Evolutionary conservation across 352 stramenopile species (phyloP).

Genomic region (Globisporangium canariense): DNA sequence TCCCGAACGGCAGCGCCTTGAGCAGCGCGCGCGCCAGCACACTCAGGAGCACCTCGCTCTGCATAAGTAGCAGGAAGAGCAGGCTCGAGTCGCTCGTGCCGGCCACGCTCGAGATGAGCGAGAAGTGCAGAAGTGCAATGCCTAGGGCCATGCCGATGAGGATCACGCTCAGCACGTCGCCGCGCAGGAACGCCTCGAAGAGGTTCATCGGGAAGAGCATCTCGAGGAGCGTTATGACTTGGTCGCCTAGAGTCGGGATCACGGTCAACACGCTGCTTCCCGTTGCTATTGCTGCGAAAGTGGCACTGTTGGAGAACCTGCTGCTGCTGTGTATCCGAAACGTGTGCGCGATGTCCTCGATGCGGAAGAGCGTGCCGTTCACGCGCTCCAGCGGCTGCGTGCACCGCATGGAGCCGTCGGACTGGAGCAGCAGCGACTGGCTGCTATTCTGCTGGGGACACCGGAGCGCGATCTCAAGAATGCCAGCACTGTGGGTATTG

Average conservation of each 20-base stretch:
- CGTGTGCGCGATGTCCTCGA: slow-evolving; percentile 37
- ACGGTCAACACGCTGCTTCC: background rate
- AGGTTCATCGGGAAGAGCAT: slow-evolving; percentile 32
- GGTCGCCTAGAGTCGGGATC: slow-evolving; percentile 27
- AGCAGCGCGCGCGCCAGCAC: slow-evolving; percentile 36
- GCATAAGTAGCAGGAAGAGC: slow-evolving; percentile 44
- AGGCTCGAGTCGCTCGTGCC: slow-evolving; percentile 28
- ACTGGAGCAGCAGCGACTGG: slow-evolving; percentile 30
- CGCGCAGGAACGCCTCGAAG: slow-evolving; percentile 22
- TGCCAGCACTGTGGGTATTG: slow-evolving; percentile 1
- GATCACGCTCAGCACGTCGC: slow-evolving; percentile 37
- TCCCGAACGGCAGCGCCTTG: slow-evolving; percentile 34
- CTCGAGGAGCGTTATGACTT: slow-evolving; percentile 27
- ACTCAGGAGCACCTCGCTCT: slow-evolving; percentile 41
- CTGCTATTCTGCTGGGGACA: slow-evolving; percentile 18
- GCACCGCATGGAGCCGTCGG: slow-evolving; percentile 32
- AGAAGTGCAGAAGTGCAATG: slow-evolving; percentile 24
- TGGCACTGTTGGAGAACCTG: background rate
- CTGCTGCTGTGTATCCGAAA: slow-evolving; percentile 21
- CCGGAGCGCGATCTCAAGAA: slow-evolving; percentile 19
- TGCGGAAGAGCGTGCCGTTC: slow-evolving; percentile 43
- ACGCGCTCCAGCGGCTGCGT: slow-evolving; percentile 14
- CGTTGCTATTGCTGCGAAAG: background rate
- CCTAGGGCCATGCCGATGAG: slow-evolving; percentile 30
- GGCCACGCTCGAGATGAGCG: slow-evolving; percentile 14